Evolutionary conservation across 805 yeast genomes (phyloP), one percentile per base, ranked within the genome.

Genomic region (Wickerhamomyces hampshirensis): DNA sequence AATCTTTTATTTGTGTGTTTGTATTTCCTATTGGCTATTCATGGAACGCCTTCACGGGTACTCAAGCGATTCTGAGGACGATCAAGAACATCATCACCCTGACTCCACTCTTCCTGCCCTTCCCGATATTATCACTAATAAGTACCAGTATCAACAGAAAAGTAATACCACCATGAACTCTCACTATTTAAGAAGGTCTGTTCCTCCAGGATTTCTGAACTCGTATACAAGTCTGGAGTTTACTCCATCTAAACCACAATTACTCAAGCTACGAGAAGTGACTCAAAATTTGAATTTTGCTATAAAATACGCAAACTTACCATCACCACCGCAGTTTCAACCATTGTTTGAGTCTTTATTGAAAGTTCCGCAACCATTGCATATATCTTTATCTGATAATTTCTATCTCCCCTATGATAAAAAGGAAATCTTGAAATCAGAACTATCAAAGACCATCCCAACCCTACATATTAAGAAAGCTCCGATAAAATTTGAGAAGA

Each of bases 351-450:
- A 33, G 8, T 35, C 33, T n/a, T 28, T 18, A 2, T 12, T 39
- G 17, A 39, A 39, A 3, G 17, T 38, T 2, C 16, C 32, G 3
- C n/a, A 15, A 8, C 46, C 45, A 5, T 18, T 47, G 17, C 51
- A 47, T 15, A 26, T 45, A 5, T 47, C 51, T 10, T 21, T 47
- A 9, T 35, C 35, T 3, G 39, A 34, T 10, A 42, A 43, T 27
- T 39, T 45, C 27, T 38, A 33, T 21, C 26, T 44, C 10, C 13
- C 34, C 15, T 14, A 38, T 6, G 35, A 29, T 29, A 32, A 26
- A 40, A 35, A 31, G 18, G 12, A 11, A 11, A 23, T 13, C 38
- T 35, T 23, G 33, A 38, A 17, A 17, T 9, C 2, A n/a, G 13
- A 23, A 6, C 37, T 8, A 7, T 12, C 12, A 12, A 26, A n/a